These are phyloP conservation scores for Trichophyton verrucosum DNA, from an alignment of 2,329 filamentous ascomycete genomes.

Conservation along the genomic window DNA sequence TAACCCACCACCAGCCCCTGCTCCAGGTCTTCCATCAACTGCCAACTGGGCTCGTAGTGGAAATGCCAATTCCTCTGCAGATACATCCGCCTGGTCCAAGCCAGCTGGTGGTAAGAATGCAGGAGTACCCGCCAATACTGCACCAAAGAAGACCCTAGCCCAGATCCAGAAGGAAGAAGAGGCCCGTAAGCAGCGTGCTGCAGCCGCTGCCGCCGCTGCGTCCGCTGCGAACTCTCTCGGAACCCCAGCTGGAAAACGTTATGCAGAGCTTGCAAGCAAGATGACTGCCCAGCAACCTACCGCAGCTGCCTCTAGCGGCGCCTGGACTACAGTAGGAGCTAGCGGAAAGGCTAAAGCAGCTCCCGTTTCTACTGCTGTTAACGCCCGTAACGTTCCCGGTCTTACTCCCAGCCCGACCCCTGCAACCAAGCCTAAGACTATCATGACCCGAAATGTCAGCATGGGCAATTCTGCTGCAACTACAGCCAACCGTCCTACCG, in stretches of 20 bases:
- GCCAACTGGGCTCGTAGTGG: slow-evolving; percentile 75
- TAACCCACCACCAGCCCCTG: slow-evolving; percentile 50
- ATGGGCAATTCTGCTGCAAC: slow-evolving; percentile 15
- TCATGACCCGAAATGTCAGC: neutral
- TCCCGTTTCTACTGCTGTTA: slow-evolving; percentile 29
- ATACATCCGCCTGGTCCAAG: slow-evolving; percentile 40
- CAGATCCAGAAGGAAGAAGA: slow-evolving; percentile 98
- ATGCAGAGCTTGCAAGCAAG: slow-evolving; percentile 88
- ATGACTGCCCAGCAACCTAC: slow-evolving; percentile 33
- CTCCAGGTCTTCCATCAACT: slow-evolving; percentile 69
- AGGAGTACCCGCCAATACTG: slow-evolving; percentile 26
- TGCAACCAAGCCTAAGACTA: slow-evolving; percentile 17
- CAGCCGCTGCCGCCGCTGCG: slow-evolving; percentile 38
- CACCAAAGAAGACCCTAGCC: slow-evolving; percentile 73
- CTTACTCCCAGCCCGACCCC: slow-evolving; percentile 3
- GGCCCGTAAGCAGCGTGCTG: slow-evolving; percentile 65
- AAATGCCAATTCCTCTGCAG: slow-evolving; percentile 54
- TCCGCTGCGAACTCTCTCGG: slow-evolving; percentile 31
- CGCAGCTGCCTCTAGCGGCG: slow-evolving; percentile 38
- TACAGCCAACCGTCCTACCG: slow-evolving; percentile 54
- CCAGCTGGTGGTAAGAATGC: slow-evolving; percentile 32
- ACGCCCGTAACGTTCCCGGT: slow-evolving; percentile 44
- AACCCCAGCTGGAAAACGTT: slow-evolving; percentile 59
- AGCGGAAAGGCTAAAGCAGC: slow-evolving; percentile 71
- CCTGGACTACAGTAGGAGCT: slow-evolving; percentile 92